These are phyloP conservation scores for Oryza meyeriana DNA, from an alignment of 176 grass and related monocot genomes.

Conservation along the genomic window DNA sequence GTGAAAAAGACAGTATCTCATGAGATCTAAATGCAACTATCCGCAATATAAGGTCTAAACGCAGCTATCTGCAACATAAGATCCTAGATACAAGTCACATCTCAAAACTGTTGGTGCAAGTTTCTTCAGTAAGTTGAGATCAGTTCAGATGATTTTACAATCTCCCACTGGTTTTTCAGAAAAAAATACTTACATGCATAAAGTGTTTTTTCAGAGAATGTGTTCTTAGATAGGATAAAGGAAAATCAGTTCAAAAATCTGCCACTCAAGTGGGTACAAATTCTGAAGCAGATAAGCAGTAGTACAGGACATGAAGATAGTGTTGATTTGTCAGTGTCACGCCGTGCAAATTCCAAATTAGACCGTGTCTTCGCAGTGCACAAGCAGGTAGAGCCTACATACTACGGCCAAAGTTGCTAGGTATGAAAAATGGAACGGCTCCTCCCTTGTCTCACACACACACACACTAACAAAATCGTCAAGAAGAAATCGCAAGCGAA, in stretches of 20 bases:
- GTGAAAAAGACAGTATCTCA: slow-evolving; percentile 11
- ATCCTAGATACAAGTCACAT: background rate
- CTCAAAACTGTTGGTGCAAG: background rate
- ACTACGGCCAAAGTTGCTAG: background rate
- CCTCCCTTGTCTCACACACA: background rate
- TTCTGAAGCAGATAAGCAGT: background rate
- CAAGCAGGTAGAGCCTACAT: background rate
- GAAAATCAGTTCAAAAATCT: background rate
- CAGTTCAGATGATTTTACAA: background rate
- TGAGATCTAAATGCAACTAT: background rate
- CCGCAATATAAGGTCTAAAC: background rate
- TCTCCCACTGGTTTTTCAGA: background rate
- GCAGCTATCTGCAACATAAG: background rate
- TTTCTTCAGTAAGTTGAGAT: background rate
- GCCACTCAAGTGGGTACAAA: background rate
- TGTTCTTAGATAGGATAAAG: background rate
- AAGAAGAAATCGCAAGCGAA: slow-evolving; percentile 22
- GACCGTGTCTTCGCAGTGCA: background rate
- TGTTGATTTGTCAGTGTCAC: background rate
- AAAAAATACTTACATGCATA: background rate
- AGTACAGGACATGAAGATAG: background rate
- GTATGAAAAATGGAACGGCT: slow-evolving; percentile 12
- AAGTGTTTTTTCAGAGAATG: background rate
- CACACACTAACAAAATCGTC: background rate
- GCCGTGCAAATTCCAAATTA: slow-evolving; percentile 2